Percentiles rank a stretch among this genome's conserved stretches.
Evolutionary conservation across 2,329 filamentous ascomycete species (phyloP).

Genomic region (Penicillium hordei): DNA sequence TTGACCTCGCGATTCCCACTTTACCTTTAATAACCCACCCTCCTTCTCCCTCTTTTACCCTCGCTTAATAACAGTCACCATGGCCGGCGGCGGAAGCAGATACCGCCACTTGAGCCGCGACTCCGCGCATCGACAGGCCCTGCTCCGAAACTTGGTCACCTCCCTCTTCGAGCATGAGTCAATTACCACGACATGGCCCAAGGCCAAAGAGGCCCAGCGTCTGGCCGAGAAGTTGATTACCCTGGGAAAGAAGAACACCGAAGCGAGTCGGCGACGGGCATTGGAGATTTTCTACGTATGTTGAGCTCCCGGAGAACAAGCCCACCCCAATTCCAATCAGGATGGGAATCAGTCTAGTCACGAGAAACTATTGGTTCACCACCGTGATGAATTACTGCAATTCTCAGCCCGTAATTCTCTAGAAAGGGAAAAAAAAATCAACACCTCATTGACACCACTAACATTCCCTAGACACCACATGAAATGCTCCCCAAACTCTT

Average conservation of each 20-base stretch:
- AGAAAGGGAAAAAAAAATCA: background rate
- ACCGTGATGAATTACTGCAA: background rate
- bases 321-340: background rate
- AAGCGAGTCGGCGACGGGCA: conserved; percentile 73
- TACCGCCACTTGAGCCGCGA: conserved; percentile 85
- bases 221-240: conserved; percentile 94
- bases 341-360: background rate
- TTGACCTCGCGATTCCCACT: conserved; percentile 10
- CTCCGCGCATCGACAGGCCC: conserved; percentile 83
- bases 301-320: conserved; percentile 16
- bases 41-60: background rate
- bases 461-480: conserved; percentile 38
- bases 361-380: background rate
- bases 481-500: conserved; percentile 77
- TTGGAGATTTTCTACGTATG: conserved; percentile 81
- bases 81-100: conserved; percentile 84
- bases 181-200: conserved; percentile 91
- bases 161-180: conserved; percentile 91
- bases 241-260: conserved; percentile 87
- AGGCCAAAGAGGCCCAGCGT: conserved; percentile 94
- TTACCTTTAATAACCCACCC: background rate
- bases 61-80: conserved; percentile 41
- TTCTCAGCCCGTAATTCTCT: background rate
- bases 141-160: conserved; percentile 93
- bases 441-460: conserved; percentile 2